Conservation (phyloP, 805 yeast genomes). For the Candida methanosorbosa region DNA sequence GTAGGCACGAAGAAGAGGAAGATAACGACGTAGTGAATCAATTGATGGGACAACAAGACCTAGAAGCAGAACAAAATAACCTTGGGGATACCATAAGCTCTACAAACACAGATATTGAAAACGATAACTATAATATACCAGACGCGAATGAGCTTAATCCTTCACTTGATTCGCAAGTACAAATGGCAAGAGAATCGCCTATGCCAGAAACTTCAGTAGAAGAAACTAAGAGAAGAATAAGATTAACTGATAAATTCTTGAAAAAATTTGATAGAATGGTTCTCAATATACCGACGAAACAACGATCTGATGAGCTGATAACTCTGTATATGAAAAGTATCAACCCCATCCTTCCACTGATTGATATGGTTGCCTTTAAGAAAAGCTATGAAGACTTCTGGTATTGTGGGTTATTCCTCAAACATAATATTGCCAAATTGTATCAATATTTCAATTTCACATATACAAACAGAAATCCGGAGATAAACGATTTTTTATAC, state of each 20-base stretch:
- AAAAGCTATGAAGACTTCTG: conserved; percentile 36
- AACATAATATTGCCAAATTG: conserved; percentile 12
- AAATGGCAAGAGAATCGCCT: too few relatives aligned
- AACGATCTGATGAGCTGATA: conserved; percentile 40
- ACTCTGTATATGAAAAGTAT: conserved; percentile 40
- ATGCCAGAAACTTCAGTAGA: too few relatives aligned
- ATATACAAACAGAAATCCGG: conserved; percentile 4
- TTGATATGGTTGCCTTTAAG: conserved; percentile 38
- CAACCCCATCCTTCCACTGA: conserved; percentile 46
- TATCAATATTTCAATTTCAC: conserved; percentile 8
- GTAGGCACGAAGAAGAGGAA: too few relatives aligned
- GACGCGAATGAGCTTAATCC: too few relatives aligned
- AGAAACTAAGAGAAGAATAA: neutral
- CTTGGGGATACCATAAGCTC: too few relatives aligned
- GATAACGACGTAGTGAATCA: too few relatives aligned
- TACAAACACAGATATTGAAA: too few relatives aligned
- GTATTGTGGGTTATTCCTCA: conserved; percentile 24
- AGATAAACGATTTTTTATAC: conserved; percentile 25
- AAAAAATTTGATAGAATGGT: conserved; percentile 28
- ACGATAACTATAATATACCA: too few relatives aligned
- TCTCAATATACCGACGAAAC: conserved; percentile 32
- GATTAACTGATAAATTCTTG: conserved; percentile 2
- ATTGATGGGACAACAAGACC: too few relatives aligned
- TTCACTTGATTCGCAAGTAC: too few relatives aligned
- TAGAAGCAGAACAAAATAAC: too few relatives aligned